Conservation (phyloP, 306 rosid genomes). For the Corylus heterophylla region DNA sequence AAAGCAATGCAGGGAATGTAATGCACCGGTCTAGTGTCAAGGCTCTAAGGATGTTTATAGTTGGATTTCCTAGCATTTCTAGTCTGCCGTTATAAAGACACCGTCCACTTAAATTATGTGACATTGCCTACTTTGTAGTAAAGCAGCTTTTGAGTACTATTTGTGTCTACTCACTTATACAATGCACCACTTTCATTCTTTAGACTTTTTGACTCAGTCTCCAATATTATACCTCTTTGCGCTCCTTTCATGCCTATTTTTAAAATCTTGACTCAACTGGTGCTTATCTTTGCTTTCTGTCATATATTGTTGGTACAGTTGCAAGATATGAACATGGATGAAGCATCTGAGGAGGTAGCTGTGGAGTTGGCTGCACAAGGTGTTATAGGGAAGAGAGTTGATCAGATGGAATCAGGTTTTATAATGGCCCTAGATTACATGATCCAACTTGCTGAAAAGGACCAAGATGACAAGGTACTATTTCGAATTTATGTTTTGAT, state of each 20-base stretch:
- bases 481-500: conserved; percentile 16
- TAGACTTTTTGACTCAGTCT: not conserved
- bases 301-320: conserved; percentile 46
- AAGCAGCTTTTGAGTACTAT: not conserved
- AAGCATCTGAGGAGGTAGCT: conserved; percentile 88
- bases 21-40: not conserved
- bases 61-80: not conserved
- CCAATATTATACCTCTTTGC: not conserved
- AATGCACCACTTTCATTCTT: not conserved
- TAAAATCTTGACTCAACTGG: not conserved
- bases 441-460: conserved; percentile 80
- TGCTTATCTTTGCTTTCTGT: not conserved
- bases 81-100: not conserved
- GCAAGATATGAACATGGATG: conserved; percentile 86
- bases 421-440: conserved; percentile 94
- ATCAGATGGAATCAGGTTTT: conserved; percentile 89
- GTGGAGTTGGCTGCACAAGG: conserved; percentile 98
- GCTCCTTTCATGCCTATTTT: not conserved
- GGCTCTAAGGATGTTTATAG: not conserved
- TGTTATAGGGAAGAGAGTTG: conserved; percentile 92
- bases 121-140: not conserved
- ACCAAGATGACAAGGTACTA: conserved; percentile 80
- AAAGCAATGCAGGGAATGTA: not conserved
- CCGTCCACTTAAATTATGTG: too few species aligned
- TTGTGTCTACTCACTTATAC: not conserved